Evolutionary conservation across 2,329 filamentous ascomycete genomes (phyloP), one percentile per base, ranked within the genome.

Genomic region (Hypoxylon sp.): DNA sequence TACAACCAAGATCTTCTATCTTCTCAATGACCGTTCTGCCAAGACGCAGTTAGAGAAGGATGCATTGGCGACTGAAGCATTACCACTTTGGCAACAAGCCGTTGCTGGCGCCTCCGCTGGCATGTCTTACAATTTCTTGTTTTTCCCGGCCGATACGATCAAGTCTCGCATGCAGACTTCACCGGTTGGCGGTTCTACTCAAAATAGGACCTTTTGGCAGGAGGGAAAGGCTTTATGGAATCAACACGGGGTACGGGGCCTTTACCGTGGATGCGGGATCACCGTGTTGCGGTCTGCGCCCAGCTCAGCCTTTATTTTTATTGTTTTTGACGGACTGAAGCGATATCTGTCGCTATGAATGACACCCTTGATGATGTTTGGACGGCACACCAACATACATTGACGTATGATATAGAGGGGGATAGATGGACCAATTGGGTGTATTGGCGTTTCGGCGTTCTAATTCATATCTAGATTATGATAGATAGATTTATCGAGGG

Each of bases 221-320:
- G 93, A 96, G 64, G 88, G 89, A 0, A 84, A 80, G 61, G 84
- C 87, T 14, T 79, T 98, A n/a, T 99, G 93, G 91, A 85, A 84
- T 65, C 87, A 93, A 73, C 89, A 94, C 64, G 96, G 96, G 0
- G 64, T 98, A 18, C 90, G 87, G 68, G 95, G 93, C 1, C 83
- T 98, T 77, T 99, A 99, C 77, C 89, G 95, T 55, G 96, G 96
- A 2, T 99, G 96, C 73, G 96, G 96, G 30, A 96, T 99, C 70
- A 99, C 96, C 0, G 93, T 96, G 46, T 83, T 89, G 30, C 87
- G 96, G 65, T 91, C 93, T 33, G 94, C 93, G 30, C 96, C 96
- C 2, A 97, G 94, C 78, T 97, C 94, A n/a, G 96, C 96, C 6
- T 93, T 98, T 75, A 99, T 99, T 65, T 99, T 99, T 75, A 94